Base-by-base conservation (phyloP, 306 rosid genomes). In the Prunus salicina region DNA sequence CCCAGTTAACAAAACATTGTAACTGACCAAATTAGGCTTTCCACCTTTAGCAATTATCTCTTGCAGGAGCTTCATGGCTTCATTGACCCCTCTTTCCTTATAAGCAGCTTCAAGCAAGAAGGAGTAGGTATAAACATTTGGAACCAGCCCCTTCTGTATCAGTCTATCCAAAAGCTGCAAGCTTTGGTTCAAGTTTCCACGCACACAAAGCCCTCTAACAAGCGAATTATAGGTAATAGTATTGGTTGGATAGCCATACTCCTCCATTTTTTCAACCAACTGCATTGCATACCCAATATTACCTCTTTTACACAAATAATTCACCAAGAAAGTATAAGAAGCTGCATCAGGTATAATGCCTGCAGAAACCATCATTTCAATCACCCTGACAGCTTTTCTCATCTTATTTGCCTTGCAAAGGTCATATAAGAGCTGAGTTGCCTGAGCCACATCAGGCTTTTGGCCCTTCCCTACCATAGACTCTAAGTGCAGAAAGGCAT, bases 251-350 rank as follows among this genome's bases (percentile, higher is more conserved):
- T 81, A 88, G 19, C 96, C 96, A 83, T 72, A 82, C 12, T 84
- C 88, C 74, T 88, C 99, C 96, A 92, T 89, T 57, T 86, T 90
- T 20, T 89, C 99, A 74, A 95, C 96, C 81, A 95, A 49, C 77
- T 95, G 97, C 91, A 95, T 82, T 43, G 99, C 97, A 92, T 88
- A 80, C 12, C 97, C 99, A 83, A 90, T 89, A 74, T 88, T 87
- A 6, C 97, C 97, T 65, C 87, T 88, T 81, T 74, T 90, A 73
- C 99, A 95, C 89, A 95, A 81, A 79, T 64, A 82, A 76, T 78
- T 89, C 15, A 95, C 90, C 84, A 95, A 88, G 80, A 75, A 85
- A 20, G 90, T 83, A 69, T 83, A 92, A 1, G 96, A 88, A 60
- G 92, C 82, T 11, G 92, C 92, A 76, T 90, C 92, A 19, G 97